Evolutionary conservation across 2,329 filamentous ascomycete genomes (phyloP).

Genomic region (Blumeria graminis): DNA sequence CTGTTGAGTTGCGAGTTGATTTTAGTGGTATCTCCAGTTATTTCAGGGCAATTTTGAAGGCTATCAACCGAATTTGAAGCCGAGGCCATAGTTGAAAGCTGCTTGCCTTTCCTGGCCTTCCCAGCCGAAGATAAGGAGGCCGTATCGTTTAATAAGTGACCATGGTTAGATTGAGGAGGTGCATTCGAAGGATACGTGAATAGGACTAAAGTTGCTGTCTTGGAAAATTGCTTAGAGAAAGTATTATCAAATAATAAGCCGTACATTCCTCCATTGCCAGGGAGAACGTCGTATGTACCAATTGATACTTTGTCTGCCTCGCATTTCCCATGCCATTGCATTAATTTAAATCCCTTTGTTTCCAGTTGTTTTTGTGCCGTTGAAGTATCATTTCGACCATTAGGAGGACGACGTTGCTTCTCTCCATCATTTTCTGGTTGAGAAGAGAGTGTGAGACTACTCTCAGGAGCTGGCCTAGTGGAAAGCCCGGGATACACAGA

Average conservation of each 20-base stretch:
- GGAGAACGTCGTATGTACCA: constrained; percentile 59
- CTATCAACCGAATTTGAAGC: constrained; percentile 35
- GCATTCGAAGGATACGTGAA: constrained; percentile 75
- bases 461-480: constrained; percentile 4
- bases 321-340: constrained; percentile 82
- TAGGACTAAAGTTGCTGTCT: constrained; percentile 83
- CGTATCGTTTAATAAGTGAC: constrained; percentile 34
- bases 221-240: constrained; percentile 85
- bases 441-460: constrained; percentile 7
- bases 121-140: constrained; percentile 4
- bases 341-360: constrained; percentile 41
- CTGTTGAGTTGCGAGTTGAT: constrained; percentile 27
- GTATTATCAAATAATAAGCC: constrained; percentile 96
- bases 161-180: constrained; percentile 49
- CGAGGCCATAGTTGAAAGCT: constrained; percentile 21
- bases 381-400: constrained; percentile 30
- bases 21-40: constrained; percentile 21
- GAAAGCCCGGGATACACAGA: constrained; percentile 9
- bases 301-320: constrained; percentile 89
- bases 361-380: constrained; percentile 38
- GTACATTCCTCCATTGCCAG: constrained; percentile 70
- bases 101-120: constrained; percentile 22
- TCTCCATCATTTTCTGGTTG: constrained; percentile 8
- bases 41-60: constrained; percentile 25
- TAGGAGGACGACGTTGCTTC: constrained; percentile 15